Evolutionary conservation across 1,284 basidiomycete species (phyloP), one percentile per base, ranked within the genome.

Genomic region (Xerocomus nothofagi): DNA sequence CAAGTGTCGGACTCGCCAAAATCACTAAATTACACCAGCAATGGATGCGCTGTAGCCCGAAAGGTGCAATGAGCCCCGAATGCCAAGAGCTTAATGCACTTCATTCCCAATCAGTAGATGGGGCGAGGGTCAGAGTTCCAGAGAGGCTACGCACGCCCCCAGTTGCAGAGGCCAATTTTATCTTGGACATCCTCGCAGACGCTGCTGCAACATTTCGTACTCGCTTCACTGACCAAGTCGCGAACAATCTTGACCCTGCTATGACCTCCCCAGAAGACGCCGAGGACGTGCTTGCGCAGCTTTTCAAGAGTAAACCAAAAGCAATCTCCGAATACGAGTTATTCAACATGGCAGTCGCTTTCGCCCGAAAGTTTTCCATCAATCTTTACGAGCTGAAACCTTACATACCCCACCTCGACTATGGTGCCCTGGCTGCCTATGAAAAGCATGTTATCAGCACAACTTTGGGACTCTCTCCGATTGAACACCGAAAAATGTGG

Each of bases 61-160:
- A 75, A 40, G 82, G 82, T n/a, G 82, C 82, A 0, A 69, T 84
- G 56, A 78, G 78, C 58, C 65, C 75, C 0, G 76, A 85, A 66
- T 86, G 83, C 55, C 83, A 85, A 60, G 82, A 86, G 57, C 69
- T 86, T 26, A 85, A 84, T 53, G 83, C 82, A 0, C 65, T 86
- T 6, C 81, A 86, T 55, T 86, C 83, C 3, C 80, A 82, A 48
- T 80, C 76, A 3, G 83, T 85, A 2, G 83, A 85, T 56, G 83
- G 83, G 0, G 83, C 77, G 1, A 72, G 73, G 8, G 75, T 84
- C 40, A 77, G 26, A 27, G 50, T 64, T 36, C 61, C 60, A 5
- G 61, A 64, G 36, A 62, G 60, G 34, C 27, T 59, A 17, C 57
- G 57, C 36, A 59, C 50, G 44, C 74, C 78, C 4, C 80, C 79